phyloP scores from a whole-genome alignment of 345 rosid species.

The Syzygium aqueum region DNA sequence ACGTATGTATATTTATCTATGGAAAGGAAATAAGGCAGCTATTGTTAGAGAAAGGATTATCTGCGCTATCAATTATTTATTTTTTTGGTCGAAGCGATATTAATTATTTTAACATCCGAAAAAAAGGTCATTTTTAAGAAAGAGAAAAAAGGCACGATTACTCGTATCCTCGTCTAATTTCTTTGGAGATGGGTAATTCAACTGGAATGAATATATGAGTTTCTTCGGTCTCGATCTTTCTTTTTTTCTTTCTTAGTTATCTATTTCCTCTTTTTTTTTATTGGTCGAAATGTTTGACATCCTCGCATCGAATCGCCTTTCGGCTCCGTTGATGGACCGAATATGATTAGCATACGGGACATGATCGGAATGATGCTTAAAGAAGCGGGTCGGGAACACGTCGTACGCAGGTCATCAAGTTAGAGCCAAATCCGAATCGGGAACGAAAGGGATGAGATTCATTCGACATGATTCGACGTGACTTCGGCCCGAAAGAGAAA shows the following conservation, averaged over 20 bases:
- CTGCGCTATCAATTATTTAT: no score
- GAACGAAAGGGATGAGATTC: no score
- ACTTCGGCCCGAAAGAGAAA: background rate
- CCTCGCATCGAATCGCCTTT: background rate
- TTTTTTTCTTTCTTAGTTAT: no score
- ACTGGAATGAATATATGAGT: no score
- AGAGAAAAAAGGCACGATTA: no score
- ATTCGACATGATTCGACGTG: background rate
- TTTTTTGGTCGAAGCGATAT: background rate
- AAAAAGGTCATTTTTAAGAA: no score
- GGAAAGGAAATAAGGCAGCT: background rate
- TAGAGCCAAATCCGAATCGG: background rate
- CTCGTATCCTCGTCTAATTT: no score
- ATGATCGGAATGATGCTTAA: background rate
- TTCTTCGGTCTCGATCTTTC: no score
- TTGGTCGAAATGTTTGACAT: background rate
- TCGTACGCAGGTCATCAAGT: background rate
- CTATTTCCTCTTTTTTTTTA: no score
- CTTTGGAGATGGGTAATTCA: background rate
- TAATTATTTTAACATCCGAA: background rate
- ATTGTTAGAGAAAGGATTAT: background rate
- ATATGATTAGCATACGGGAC: background rate
- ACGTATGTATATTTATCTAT: no score
- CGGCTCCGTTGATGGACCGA: accelerated
- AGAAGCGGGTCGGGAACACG: background rate